Evolutionary conservation across 1,139 yeast genomes (phyloP).

Genomic region (Taphrina communis): DNA sequence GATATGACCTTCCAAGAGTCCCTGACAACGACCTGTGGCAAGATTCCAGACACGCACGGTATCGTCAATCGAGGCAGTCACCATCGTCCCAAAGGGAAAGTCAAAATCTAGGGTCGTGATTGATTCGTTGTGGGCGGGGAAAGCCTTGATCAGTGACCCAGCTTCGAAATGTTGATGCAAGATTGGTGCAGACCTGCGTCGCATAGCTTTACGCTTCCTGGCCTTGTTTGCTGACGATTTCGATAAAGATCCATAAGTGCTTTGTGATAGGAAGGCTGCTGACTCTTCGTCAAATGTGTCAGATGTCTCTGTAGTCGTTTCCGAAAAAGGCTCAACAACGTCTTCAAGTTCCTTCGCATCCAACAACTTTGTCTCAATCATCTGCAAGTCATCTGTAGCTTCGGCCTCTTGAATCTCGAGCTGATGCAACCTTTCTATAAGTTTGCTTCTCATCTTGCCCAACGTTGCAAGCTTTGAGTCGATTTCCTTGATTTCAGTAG

Average conservation of each 20-base stretch:
- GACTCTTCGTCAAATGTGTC: slow-evolving; percentile 31
- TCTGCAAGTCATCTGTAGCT: slow-evolving; percentile 54
- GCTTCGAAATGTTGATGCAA: slow-evolving; percentile 66
- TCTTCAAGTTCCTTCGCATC: slow-evolving; percentile 32
- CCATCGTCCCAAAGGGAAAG: slow-evolving; percentile 71
- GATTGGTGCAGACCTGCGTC: slow-evolving; percentile 63
- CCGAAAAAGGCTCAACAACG: slow-evolving; percentile 16
- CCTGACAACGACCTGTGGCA: slow-evolving; percentile 56
- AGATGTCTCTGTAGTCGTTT: slow-evolving; percentile 10
- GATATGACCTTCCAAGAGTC: slow-evolving; percentile 54
- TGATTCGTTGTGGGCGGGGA: slow-evolving; percentile 60
- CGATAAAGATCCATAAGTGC: slow-evolving; percentile 32
- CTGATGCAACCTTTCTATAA: slow-evolving; percentile 63
- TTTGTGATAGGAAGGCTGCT: slow-evolving; percentile 27
- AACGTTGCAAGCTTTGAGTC: slow-evolving; percentile 63
- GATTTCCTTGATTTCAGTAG: slow-evolving; percentile 66
- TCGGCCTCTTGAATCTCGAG: slow-evolving; percentile 65
- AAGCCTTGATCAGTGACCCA: slow-evolving; percentile 58
- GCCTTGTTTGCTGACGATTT: slow-evolving; percentile 26
- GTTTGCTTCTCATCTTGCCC: slow-evolving; percentile 58
- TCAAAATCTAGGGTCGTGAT: slow-evolving; percentile 68
- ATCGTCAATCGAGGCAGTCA: slow-evolving; percentile 80
- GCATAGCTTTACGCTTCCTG: slow-evolving; percentile 35
- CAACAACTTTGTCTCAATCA: slow-evolving; percentile 31
- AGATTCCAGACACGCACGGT: slow-evolving; percentile 86